Percentiles rank a stretch among this genome's conserved stretches.
These are phyloP conservation scores for Aspergillus tamarii DNA, from an alignment of 2,329 filamentous ascomycete species.

Conservation along the genomic window DNA sequence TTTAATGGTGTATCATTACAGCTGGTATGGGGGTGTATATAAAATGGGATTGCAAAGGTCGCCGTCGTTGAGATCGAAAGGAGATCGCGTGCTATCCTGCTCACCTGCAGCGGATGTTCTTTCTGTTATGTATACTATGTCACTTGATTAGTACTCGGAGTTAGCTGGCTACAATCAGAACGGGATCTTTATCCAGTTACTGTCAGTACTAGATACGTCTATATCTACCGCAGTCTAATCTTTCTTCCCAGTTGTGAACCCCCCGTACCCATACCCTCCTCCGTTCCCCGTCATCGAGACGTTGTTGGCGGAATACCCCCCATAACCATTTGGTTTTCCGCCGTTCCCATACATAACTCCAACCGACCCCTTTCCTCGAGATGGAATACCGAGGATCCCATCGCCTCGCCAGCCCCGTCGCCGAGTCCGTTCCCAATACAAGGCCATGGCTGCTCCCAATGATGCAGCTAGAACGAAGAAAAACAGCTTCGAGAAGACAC, in stretches of 20 bases:
- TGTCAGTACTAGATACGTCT: slow-evolving; percentile 10
- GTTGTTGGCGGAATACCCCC: slow-evolving; percentile 52
- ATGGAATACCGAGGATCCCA: slow-evolving; percentile 53
- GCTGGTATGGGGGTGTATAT: slow-evolving; percentile 7
- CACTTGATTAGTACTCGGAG: slow-evolving; percentile 2
- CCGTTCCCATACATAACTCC: slow-evolving; percentile 59
- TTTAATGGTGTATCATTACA: neutral
- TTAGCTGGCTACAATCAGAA: slow-evolving; percentile 6
- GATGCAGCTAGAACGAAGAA: slow-evolving; percentile 42
- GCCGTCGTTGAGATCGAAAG: neutral
- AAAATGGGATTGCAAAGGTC: neutral
- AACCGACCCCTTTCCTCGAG: slow-evolving; percentile 49
- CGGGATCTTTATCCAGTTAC: slow-evolving; percentile 10
- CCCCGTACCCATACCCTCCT: slow-evolving; percentile 40
- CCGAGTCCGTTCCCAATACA: slow-evolving; percentile 42
- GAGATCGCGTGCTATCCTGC: neutral
- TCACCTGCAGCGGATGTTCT: neutral
- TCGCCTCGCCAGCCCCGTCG: slow-evolving; percentile 43
- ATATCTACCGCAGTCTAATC: slow-evolving; percentile 34
- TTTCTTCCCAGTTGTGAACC: slow-evolving; percentile 45
- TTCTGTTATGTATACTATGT: slow-evolving; percentile 21
- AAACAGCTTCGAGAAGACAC: slow-evolving; percentile 35
- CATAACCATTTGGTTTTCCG: slow-evolving; percentile 59
- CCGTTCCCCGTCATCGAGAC: slow-evolving; percentile 27
- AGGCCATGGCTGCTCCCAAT: slow-evolving; percentile 38